These are phyloP conservation scores for Pezicula rhizophila DNA, from an alignment of 2,329 filamentous ascomycete genomes.

Conservation along the genomic window DNA sequence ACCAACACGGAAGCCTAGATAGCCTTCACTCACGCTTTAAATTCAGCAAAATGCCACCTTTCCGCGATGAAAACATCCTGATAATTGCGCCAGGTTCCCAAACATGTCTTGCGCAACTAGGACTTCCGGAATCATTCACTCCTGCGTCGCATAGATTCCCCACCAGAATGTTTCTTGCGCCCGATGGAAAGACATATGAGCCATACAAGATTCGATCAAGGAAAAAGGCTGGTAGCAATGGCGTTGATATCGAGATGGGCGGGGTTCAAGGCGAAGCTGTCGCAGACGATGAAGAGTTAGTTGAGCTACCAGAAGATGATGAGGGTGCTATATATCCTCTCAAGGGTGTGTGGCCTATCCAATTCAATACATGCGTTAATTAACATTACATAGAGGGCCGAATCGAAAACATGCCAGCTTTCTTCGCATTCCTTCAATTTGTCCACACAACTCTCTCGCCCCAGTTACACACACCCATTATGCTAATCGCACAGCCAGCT, in stretches of 20 bases:
- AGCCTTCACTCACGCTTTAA: too few species aligned
- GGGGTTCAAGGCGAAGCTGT: constrained; percentile 24
- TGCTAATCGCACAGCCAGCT: constrained; percentile 81
- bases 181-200: constrained; percentile 73
- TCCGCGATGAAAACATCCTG: constrained; percentile 26
- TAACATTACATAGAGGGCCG: constrained; percentile 52
- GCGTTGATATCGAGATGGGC: constrained; percentile 26
- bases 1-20: too few species aligned
- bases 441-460: constrained; percentile 85
- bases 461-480: constrained; percentile 88
- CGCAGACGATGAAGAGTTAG: constrained; percentile 61
- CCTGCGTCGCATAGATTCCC: constrained; percentile 80
- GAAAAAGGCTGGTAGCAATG: constrained; percentile 40
- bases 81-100: constrained; percentile 39
- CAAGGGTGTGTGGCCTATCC: constrained; percentile 35
- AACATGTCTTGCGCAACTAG: constrained; percentile 28
- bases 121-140: constrained; percentile 49
- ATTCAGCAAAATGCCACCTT: constrained; percentile 21
- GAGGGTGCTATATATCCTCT: constrained; percentile 91
- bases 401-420: constrained; percentile 86
- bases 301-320: constrained; percentile 82
- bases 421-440: constrained; percentile 88
- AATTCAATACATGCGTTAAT: constrained; percentile 1
- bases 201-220: constrained; percentile 72
- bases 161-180: constrained; percentile 85